These are phyloP conservation scores for Bombardia bombarda DNA, from an alignment of 495 filamentous ascomycete species.

Conservation along the genomic window DNA sequence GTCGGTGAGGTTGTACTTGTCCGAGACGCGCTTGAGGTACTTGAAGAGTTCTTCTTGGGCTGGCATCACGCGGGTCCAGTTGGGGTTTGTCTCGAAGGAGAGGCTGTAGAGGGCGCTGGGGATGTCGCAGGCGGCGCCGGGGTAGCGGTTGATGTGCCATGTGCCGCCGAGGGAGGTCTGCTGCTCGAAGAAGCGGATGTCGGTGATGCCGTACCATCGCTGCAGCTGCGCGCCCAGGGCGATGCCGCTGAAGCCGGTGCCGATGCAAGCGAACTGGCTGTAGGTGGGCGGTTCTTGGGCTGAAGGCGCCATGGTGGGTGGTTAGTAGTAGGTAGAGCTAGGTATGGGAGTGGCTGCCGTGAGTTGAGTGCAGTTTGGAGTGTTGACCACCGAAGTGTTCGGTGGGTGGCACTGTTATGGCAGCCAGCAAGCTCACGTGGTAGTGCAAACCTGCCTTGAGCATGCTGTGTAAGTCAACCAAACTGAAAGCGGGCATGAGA, in stretches of 20 bases:
- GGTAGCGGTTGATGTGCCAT: constrained; percentile 62
- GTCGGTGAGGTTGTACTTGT: constrained; percentile 48
- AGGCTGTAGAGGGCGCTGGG: constrained; percentile 48
- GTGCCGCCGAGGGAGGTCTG: constrained; percentile 57
- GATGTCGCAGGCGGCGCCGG: constrained; percentile 44
- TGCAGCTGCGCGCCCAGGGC: constrained; percentile 57
- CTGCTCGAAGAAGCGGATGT: constrained; percentile 55
- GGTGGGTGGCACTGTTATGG: no score
- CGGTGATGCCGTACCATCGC: constrained; percentile 50
- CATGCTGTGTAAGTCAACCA: no score
- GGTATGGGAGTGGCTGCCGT: no score
- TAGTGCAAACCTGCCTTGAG: no score
- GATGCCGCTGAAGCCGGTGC: constrained; percentile 60
- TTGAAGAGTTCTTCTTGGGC: constrained; percentile 45
- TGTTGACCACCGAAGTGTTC: no score
- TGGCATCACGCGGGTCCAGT: constrained; percentile 51
- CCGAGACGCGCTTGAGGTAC: constrained; percentile 54
- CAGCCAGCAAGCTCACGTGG: no score
- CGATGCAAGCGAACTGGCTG: constrained; percentile 40
- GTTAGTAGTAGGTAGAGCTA: no score
- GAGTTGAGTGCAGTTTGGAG: no score
- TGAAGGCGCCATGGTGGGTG: no score
- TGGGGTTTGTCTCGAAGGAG: constrained; percentile 51
- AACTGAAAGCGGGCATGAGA: no score
- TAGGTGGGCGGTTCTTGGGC: no score